Evolutionary conservation across 2,329 filamentous ascomycete species (phyloP).

Genomic region (Domatiomyces catenatus): DNA sequence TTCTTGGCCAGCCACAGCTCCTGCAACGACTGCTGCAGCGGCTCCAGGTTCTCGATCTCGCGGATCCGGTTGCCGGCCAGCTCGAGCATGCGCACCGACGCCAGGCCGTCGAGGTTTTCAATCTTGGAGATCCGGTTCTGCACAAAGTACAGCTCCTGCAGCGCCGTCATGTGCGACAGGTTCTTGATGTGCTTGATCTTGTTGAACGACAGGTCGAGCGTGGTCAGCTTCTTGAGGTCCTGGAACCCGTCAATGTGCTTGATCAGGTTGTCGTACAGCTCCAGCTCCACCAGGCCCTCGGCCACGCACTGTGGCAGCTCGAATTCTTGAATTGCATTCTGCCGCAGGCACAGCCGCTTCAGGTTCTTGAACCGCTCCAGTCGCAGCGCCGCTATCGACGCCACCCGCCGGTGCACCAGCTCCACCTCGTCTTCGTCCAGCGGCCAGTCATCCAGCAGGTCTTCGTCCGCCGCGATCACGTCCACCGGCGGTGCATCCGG

Average conservation of each 20-base stretch:
- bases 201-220: constrained; percentile 89
- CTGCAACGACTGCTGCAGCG: constrained; percentile 58
- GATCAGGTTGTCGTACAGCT: constrained; percentile 94
- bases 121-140: constrained; percentile 87
- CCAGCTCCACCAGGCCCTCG: constrained; percentile 60
- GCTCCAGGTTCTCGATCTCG: constrained; percentile 72
- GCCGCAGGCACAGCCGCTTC: constrained; percentile 68
- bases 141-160: constrained; percentile 79
- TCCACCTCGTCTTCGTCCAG: constrained; percentile 54
- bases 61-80: constrained; percentile 83
- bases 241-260: constrained; percentile 74
- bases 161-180: constrained; percentile 57
- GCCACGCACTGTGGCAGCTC: constrained; percentile 55
- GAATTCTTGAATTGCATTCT: constrained; percentile 74
- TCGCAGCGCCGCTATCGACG: constrained; percentile 60
- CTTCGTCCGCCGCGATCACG: constrained; percentile 66
- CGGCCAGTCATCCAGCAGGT: constrained; percentile 42
- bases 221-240: constrained; percentile 56
- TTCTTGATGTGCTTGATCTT: constrained; percentile 98
- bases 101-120: constrained; percentile 63
- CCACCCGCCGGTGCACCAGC: constrained; percentile 72
- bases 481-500: constrained; percentile 52
- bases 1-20: constrained; percentile 93
- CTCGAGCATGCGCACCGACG: constrained; percentile 67
- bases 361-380: constrained; percentile 70